Base-by-base conservation (phyloP, 495 filamentous ascomycete species). In the Tuber calosporum region DNA sequence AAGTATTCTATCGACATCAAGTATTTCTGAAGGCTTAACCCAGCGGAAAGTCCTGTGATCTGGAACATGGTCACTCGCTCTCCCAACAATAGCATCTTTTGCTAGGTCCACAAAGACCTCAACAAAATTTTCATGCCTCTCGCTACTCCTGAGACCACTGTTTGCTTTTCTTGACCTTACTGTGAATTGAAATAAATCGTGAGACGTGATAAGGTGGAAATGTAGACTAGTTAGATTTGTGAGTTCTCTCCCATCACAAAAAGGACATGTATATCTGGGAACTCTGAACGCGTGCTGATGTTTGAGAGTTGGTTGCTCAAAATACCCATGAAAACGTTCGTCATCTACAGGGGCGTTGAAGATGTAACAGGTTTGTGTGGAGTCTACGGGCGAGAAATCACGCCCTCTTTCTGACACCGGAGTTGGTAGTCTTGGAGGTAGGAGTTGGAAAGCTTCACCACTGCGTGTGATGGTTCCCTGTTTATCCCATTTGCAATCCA, bases 191-290 rank as follows among this genome's bases (percentile, higher is more conserved):
- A 81, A 74, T 7, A 79, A 62, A 68, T 77, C 79, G 68, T 81
- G 80, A 37, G 72, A 74, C 34, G 72, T 77, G 41, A 77, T 72
- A 3, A 81, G 71, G 70, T 81, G 80, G 30, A 81, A 77, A 40
- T 81, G 76, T 58, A 81, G 72, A 71, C 71, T 71, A 2, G 62
- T 74, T 34, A 72, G 74, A 43, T 38, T 67, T 42, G 68, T 69
- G 69, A 81, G 79, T 67, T 81, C 77, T 53, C 70, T 75, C 34
- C 79, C 74, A 45, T 81, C 79, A 70, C 79, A 81, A 69, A 81
- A 73, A 22, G 75, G 70, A 62, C 79, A 81, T 11, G 73, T 70
- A 48, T 77, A 81, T 48, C 79, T 77, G 19, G 70, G 45, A 36
- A 79, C 62, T n/a, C 68, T 71, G 41, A 79, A 81, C 43, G 69